These are phyloP conservation scores for Fusarium transvaalense DNA, from an alignment of 2,329 filamentous ascomycete genomes.

Conservation along the genomic window DNA sequence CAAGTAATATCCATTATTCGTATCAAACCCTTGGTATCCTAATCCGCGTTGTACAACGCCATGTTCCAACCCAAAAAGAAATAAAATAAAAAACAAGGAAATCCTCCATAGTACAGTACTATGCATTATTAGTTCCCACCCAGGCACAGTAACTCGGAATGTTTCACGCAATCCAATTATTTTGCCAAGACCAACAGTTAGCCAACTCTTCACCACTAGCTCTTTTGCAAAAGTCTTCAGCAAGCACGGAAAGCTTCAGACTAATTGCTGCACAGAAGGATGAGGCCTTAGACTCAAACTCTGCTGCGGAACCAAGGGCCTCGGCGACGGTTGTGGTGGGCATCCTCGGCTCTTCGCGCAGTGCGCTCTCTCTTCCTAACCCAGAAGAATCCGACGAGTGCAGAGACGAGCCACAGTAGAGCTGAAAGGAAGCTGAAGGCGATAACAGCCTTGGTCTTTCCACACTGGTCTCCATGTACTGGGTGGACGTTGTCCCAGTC, in stretches of 20 bases:
- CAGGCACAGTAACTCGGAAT: slow-evolving; percentile 19
- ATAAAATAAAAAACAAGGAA: slow-evolving; percentile 38
- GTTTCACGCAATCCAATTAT: slow-evolving; percentile 27
- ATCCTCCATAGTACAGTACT: slow-evolving; percentile 7
- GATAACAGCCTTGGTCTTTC: slow-evolving; percentile 76
- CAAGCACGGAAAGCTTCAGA: slow-evolving; percentile 6
- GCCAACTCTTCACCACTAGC: slow-evolving; percentile 5
- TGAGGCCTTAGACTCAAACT: slow-evolving; percentile 51
- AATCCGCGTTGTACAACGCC: slow-evolving; percentile 17
- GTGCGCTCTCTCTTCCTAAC: slow-evolving; percentile 57
- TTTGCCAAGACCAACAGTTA: slow-evolving; percentile 21
- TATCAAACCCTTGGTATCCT: slow-evolving; percentile 19
- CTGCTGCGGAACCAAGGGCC: slow-evolving; percentile 60
- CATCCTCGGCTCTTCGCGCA: slow-evolving; percentile 50
- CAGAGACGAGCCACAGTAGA: slow-evolving; percentile 76
- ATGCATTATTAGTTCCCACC: slow-evolving; percentile 30
- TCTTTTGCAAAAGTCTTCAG: slow-evolving; percentile 23
- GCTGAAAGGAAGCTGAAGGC: slow-evolving; percentile 80
- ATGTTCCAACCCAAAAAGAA: slow-evolving; percentile 21
- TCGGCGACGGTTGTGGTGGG: slow-evolving; percentile 44
- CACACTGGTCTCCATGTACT: slow-evolving; percentile 64
- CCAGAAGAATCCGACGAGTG: slow-evolving; percentile 69
- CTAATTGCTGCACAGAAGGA: neutral
- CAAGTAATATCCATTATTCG: slow-evolving; percentile 9
- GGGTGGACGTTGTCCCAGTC: slow-evolving; percentile 69